Conservation (phyloP, 345 rosid species). For the Adansonia digitata region DNA sequence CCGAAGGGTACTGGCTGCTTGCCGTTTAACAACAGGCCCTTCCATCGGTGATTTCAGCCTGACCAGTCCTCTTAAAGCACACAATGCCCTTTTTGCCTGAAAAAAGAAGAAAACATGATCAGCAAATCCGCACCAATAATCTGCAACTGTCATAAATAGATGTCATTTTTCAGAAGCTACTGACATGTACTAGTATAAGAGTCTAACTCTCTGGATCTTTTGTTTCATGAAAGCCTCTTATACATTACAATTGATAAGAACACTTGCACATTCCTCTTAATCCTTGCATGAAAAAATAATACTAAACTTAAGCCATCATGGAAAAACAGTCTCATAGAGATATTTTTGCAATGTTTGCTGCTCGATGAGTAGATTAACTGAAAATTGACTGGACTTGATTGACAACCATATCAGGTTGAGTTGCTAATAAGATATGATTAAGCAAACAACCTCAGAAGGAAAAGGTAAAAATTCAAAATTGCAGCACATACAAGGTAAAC, state of each 20-base stretch:
- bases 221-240: not conserved
- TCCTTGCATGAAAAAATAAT: not conserved
- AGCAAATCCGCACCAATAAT: not conserved
- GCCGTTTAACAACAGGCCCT: constrained; percentile 77
- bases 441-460: not conserved
- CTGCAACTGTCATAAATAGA: not conserved
- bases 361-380: not conserved
- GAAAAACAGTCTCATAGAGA: not conserved
- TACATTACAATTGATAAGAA: not conserved
- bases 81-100: constrained; percentile 78
- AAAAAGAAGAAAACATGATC: constrained; percentile 15
- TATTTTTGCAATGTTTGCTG: not conserved
- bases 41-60: constrained; percentile 78
- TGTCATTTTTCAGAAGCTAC: not conserved
- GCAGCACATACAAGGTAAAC: constrained; percentile 59
- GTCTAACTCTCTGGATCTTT: not conserved
- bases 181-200: not conserved
- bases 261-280: not conserved
- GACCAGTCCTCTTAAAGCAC: constrained; percentile 82
- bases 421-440: not conserved
- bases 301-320: not conserved
- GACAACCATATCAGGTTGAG: not conserved
- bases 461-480: not conserved
- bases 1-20: constrained; percentile 63
- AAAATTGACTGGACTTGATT: not conserved